Evolutionary conservation across 192 early-diverging fungal species (phyloP).

Genomic region (Mortierella hygrophila): DNA sequence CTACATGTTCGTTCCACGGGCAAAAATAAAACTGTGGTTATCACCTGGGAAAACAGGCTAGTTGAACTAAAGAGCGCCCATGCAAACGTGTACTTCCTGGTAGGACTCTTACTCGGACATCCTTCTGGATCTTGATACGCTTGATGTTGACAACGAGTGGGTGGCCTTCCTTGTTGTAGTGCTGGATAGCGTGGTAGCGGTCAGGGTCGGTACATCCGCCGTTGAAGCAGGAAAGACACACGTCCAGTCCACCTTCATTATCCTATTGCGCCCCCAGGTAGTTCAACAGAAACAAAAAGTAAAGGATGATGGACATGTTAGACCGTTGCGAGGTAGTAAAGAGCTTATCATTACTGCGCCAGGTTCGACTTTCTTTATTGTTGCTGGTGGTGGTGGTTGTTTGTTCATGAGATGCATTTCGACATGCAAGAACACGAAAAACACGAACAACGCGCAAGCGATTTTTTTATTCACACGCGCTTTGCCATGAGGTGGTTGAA

Average conservation of each 20-base stretch:
- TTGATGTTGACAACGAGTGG: conserved; percentile 88
- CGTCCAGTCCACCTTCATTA: conserved; percentile 83
- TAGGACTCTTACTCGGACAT: conserved; percentile 56
- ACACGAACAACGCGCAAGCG: conserved; percentile 5
- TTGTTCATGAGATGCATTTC: too few relatives aligned
- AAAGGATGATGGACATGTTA: not conserved
- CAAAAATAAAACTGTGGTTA: conserved; percentile 9
- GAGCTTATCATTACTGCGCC: not conserved
- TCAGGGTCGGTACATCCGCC: conserved; percentile 80
- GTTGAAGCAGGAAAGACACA: conserved; percentile 96
- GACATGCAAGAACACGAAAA: not conserved
- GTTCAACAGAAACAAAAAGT: not conserved
- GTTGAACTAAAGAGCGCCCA: not conserved
- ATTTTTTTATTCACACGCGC: conserved; percentile 20
- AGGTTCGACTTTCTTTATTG: not conserved
- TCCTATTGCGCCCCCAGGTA: conserved; percentile 63
- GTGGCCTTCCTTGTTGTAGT: conserved; percentile 81
- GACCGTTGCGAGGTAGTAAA: not conserved
- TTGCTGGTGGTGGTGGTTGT: too few relatives aligned
- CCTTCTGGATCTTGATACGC: conserved; percentile 67
- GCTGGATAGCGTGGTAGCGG: conserved; percentile 81
- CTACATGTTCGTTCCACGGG: conserved; percentile 26
- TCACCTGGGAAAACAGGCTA: not conserved
- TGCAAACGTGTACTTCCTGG: not conserved
- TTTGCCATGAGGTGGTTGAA: not conserved